Conservation (phyloP, 2,329 filamentous ascomycete species). For the Pseudogymnoascus sp. region DNA sequence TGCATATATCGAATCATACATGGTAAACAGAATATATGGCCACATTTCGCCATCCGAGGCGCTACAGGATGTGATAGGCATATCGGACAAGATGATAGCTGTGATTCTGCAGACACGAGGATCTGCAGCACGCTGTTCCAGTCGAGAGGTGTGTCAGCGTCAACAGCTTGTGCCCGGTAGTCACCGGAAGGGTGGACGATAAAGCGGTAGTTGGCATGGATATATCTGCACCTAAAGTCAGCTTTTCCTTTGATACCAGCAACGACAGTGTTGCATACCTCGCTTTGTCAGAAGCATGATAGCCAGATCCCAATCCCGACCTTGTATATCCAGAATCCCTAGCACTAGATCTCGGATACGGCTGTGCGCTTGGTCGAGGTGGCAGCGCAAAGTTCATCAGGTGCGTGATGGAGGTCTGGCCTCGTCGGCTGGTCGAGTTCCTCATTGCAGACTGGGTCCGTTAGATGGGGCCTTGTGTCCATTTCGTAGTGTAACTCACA, state of each 20-base stretch:
- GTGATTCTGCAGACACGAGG: constrained; percentile 81
- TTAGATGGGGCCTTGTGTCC: constrained; percentile 11
- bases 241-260: neutral
- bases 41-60: constrained; percentile 92
- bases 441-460: constrained; percentile 37
- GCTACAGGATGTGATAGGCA: constrained; percentile 89
- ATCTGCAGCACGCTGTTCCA: constrained; percentile 90
- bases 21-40: constrained; percentile 91
- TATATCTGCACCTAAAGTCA: constrained; percentile 47
- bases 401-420: constrained; percentile 95
- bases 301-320: constrained; percentile 80
- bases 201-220: constrained; percentile 97
- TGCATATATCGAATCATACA: constrained; percentile 96
- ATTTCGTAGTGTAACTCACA: constrained; percentile 40
- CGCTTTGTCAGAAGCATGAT: constrained; percentile 86
- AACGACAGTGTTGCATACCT: constrained; percentile 44
- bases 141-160: constrained; percentile 83
- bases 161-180: constrained; percentile 71
- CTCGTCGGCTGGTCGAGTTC: constrained; percentile 67
- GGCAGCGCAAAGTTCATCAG: constrained; percentile 85
- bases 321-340: constrained; percentile 63
- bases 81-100: constrained; percentile 84
- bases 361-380: constrained; percentile 57
- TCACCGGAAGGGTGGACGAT: constrained; percentile 76
- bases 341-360: constrained; percentile 36